Base-by-base conservation (phyloP, 768 basidiomycete genomes). In the Trametes punicea region DNA sequence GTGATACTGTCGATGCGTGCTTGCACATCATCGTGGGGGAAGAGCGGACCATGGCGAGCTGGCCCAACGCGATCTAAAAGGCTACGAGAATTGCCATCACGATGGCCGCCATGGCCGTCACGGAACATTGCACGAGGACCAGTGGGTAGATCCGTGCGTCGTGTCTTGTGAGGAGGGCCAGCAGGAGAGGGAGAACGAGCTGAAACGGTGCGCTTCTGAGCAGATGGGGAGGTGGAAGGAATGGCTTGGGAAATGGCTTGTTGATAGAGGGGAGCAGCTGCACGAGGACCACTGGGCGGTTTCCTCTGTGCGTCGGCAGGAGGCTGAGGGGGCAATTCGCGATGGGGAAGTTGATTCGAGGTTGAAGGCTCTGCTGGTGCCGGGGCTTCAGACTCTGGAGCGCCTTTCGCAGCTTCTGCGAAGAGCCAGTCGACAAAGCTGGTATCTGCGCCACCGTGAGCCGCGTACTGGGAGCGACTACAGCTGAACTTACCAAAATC, bases 401-500 rank as follows among this genome's bases (percentile, higher is more conserved):
- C 80, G 49, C 86, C 87, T 69, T 87, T 89, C 2, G 81, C 81
- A 20, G 89, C 90, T 68, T 90, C 88, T 30, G 73, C 72, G 66
- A 96, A 97, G 20, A 97, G 73, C 93, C 93, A 96, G 54, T 88
- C 84, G 29, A 91, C 93, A 71, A 97, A 96, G 55, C 77, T 83
- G 41, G 82, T 72, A 67, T 95, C 93, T 92, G 64, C 11, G 49
- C 58, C 41, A 26, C 45, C 48, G 41, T 68, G n/a, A 70, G 65
- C 41, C 33, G 55, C 42, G 21, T 23, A 8, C 11, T 23, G 40
- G 13, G 25, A 55, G 34, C 20, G 30, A 56, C 51, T 39, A 39
- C 45, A 41, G 55, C 18, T 33, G 41, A 51, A 71, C 78, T 60
- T 70, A 89, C 89, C 87, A 71, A 85, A 91, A 59, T 93, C 89